Percentiles rank a stretch among this genome's conserved stretches.
phyloP scores from a whole-genome alignment of 352 stramenopile genomes.

The Globisporangium camurandrum region DNA sequence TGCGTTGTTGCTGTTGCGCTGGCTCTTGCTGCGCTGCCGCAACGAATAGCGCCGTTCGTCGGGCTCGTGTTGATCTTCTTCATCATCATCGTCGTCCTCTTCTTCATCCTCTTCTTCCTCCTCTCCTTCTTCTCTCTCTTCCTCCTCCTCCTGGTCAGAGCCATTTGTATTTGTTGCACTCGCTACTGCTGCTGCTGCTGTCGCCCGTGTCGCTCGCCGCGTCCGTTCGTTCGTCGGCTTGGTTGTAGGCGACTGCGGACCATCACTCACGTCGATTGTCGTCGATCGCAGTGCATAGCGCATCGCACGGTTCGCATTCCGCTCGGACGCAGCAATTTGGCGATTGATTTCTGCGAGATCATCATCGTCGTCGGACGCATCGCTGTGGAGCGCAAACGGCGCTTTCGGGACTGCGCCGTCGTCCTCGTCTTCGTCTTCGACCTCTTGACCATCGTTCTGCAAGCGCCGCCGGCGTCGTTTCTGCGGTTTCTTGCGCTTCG shows the following conservation, averaged over 20 bases:
- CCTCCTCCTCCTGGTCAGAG: slow-evolving; percentile 14
- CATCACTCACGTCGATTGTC: too few species aligned
- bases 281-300: slow-evolving; percentile 57
- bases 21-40: slow-evolving; percentile 5
- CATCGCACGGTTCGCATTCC: slow-evolving; percentile 18
- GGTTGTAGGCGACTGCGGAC: slow-evolving; percentile 17
- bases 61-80: not conserved
- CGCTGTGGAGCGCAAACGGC: slow-evolving; percentile 27
- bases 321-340: slow-evolving; percentile 39
- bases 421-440: slow-evolving; percentile 23
- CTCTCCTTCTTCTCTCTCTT: slow-evolving; percentile 19
- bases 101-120: slow-evolving; percentile 15
- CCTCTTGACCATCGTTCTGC: slow-evolving; percentile 11
- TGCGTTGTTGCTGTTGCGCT: slow-evolving; percentile 17
- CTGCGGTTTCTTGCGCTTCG: slow-evolving; percentile 4
- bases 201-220: too few species aligned
- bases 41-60: slow-evolving; percentile 11
- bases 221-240: too few species aligned
- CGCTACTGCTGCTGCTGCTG: too few species aligned
- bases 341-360: slow-evolving; percentile 54
- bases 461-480: not conserved
- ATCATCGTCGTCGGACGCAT: slow-evolving; percentile 35
- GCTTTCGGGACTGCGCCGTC: slow-evolving; percentile 16
- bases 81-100: slow-evolving; percentile 10
- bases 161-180: slow-evolving; percentile 16